phyloP scores from a whole-genome alignment of 805 yeast species.

The Candida adriatica region DNA sequence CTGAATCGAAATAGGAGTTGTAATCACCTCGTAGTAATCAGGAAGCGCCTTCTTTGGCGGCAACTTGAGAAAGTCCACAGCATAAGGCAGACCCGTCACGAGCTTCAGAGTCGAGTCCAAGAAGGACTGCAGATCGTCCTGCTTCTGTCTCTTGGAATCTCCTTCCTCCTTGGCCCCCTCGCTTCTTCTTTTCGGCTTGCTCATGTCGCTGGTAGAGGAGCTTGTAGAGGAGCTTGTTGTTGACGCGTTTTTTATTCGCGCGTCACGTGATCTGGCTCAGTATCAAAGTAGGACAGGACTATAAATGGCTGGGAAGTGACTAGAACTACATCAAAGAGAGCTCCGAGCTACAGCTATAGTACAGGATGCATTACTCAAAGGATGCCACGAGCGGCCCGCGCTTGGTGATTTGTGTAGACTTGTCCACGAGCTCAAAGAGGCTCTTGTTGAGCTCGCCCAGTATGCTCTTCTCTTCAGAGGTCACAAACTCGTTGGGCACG shows the following conservation, averaged over 20 bases:
- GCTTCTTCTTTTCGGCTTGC: slow-evolving; percentile 16
- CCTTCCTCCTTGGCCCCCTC: slow-evolving; percentile 6
- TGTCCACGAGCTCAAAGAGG: slow-evolving; percentile 9
- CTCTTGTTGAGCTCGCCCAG: slow-evolving; percentile 11
- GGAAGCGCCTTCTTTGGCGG: slow-evolving; percentile 75
- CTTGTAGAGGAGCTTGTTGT: too few relatives aligned
- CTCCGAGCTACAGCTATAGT: too few relatives aligned
- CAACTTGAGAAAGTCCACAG: slow-evolving; percentile 50
- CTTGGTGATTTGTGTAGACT: slow-evolving; percentile 10
- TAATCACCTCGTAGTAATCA: slow-evolving; percentile 68
- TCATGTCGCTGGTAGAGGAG: too few relatives aligned
- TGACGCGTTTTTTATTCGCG: too few relatives aligned
- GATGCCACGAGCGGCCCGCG: slow-evolving; percentile 19
- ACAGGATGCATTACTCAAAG: slow-evolving; percentile 6
- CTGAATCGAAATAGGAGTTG: slow-evolving; percentile 59
- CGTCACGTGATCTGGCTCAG: too few relatives aligned
- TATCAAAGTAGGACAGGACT: too few relatives aligned
- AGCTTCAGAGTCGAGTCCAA: slow-evolving; percentile 27
- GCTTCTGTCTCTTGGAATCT: slow-evolving; percentile 14
- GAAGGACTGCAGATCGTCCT: slow-evolving; percentile 21
- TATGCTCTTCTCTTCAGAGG: slow-evolving; percentile 11
- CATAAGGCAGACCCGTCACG: slow-evolving; percentile 30
- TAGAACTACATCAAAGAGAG: too few relatives aligned
- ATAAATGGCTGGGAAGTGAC: too few relatives aligned
- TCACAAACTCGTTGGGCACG: slow-evolving; percentile 7